Percentiles rank a stretch among this genome's conserved stretches.
These are phyloP conservation scores for Sporobolomyces phaffii DNA, from an alignment of 768 basidiomycete species.

Conservation along the genomic window DNA sequence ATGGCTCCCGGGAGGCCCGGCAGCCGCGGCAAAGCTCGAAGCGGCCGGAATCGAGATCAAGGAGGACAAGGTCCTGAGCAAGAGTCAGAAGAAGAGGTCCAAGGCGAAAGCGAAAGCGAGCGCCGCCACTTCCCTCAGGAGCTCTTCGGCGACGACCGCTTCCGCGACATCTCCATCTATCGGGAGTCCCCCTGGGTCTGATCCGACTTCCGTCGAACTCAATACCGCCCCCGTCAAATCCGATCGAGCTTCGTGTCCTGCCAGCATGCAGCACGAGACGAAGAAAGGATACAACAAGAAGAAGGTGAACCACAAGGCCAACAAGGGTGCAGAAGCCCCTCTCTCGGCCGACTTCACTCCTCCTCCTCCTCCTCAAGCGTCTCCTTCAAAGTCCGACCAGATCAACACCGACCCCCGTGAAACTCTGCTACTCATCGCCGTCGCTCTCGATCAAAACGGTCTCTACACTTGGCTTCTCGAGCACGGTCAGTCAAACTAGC, in stretches of 20 bases:
- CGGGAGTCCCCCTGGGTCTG: no score
- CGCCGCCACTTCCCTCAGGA: no score
- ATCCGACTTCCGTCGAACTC: no score
- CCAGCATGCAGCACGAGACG: no score
- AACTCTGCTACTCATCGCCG: constrained; percentile 64
- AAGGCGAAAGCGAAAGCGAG: no score
- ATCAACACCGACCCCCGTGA: constrained; percentile 54
- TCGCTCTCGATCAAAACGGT: constrained; percentile 48
- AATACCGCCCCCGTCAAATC: no score
- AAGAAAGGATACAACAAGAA: background rate
- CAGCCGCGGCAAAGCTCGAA: constrained; percentile 46
- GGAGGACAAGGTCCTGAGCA: background rate
- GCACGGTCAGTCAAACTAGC: constrained; percentile 68
- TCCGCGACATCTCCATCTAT: no score
- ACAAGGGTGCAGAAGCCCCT: constrained; percentile 44
- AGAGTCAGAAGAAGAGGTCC: background rate
- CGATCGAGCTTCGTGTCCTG: no score
- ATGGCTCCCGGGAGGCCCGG: constrained; percentile 51
- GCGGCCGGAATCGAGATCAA: constrained; percentile 25
- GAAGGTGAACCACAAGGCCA: constrained; percentile 49
- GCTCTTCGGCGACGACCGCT: no score
- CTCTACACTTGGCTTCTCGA: constrained; percentile 65
- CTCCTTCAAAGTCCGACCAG: background rate
- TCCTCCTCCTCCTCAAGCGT: background rate
- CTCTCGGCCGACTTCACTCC: background rate